Conservation (phyloP, 2,329 filamentous ascomycete genomes). For the Alternaria dauci region DNA sequence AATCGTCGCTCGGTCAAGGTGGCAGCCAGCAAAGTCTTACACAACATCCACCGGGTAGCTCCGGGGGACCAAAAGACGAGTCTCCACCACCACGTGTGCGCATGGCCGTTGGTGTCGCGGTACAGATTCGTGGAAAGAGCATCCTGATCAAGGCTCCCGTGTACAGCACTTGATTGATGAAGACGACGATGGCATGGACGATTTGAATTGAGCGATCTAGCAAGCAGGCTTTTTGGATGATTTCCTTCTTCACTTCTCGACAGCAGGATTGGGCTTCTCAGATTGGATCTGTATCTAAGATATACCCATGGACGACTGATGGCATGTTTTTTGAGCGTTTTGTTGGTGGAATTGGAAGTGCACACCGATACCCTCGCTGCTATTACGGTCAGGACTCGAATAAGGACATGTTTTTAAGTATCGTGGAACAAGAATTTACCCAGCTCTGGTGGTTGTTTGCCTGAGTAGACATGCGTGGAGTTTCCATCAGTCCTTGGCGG, state of each 20-base stretch:
- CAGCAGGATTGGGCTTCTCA: constrained; percentile 11
- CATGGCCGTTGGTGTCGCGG: constrained; percentile 58
- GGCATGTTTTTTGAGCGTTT: constrained; percentile 14
- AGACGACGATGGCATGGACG: constrained; percentile 4
- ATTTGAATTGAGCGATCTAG: constrained; percentile 30
- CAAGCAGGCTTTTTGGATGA: constrained; percentile 18
- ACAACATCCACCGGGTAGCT: constrained; percentile 52
- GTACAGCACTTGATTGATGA: constrained; percentile 45
- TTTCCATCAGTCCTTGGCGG: neutral
- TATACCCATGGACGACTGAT: constrained; percentile 21
- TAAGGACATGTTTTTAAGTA: constrained; percentile 10
- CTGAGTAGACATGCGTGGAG: neutral
- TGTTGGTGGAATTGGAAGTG: constrained; percentile 26
- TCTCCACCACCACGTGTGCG: constrained; percentile 55
- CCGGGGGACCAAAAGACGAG: constrained; percentile 51
- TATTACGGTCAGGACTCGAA: constrained; percentile 30
- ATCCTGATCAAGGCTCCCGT: constrained; percentile 61
- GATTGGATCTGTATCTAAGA: constrained; percentile 27
- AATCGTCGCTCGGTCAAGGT: constrained; percentile 49
- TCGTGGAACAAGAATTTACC: neutral
- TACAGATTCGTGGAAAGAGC: constrained; percentile 59
- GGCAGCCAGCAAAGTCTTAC: constrained; percentile 48
- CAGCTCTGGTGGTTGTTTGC: neutral
- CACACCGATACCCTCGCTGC: constrained; percentile 48
- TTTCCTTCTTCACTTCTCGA: constrained; percentile 22